These are phyloP conservation scores for Hordeum marinum DNA, from an alignment of 176 grass and related monocot genomes.

Conservation along the genomic window DNA sequence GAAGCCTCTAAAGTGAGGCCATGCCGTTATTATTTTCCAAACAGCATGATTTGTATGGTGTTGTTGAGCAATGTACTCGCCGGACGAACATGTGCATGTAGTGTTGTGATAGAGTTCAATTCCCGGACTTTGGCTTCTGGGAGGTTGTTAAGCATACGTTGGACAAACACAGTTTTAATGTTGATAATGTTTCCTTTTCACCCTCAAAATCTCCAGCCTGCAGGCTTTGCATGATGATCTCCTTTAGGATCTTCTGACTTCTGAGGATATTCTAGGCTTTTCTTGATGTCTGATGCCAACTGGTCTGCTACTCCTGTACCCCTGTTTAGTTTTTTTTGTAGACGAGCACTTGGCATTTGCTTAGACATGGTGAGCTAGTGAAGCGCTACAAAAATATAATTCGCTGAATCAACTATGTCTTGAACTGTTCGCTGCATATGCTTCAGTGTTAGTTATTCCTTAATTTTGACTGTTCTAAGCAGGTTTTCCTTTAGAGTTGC, in stretches of 20 bases:
- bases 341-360: not conserved
- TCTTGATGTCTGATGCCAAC: not conserved
- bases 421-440: not conserved
- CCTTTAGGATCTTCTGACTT: not conserved
- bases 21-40: not conserved
- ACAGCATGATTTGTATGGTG: not conserved
- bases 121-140: too few species aligned
- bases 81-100: too few species aligned
- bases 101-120: too few species aligned
- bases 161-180: too few species aligned
- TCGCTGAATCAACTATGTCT: not conserved
- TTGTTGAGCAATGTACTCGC: too few species aligned
- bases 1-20: too few species aligned
- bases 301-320: not conserved
- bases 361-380: not conserved
- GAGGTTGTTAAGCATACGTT: too few species aligned
- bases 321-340: slow-evolving; percentile 1
- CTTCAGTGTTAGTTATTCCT: not conserved
- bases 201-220: not conserved
- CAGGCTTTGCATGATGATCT: not conserved
- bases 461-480: not conserved
- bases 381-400: not conserved
- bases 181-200: not conserved
- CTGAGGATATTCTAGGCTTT: not conserved
- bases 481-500: not conserved